A percentile compares a stretch with the other conserved stretches of the same genome.
Evolutionary conservation across 176 grass and related monocot genomes (phyloP).

Genomic region (Bothriochloa decipiens): DNA sequence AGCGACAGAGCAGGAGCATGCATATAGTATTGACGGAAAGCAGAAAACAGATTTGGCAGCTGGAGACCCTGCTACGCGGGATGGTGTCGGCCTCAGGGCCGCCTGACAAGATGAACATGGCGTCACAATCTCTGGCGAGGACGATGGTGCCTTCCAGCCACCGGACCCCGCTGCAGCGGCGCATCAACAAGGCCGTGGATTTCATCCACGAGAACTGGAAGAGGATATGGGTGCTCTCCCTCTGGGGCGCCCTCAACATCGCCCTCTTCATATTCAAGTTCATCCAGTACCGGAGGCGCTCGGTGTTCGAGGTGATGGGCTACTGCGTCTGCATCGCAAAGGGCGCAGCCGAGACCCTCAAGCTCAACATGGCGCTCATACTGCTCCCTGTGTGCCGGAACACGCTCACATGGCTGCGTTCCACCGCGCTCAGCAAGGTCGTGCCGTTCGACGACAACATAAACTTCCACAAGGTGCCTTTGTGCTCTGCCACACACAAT

Average conservation of each 20-base stretch:
- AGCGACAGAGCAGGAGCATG: neutral
- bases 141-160: slow-evolving; percentile 74
- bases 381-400: slow-evolving; percentile 91
- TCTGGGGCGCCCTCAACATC: slow-evolving; percentile 68
- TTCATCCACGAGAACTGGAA: slow-evolving; percentile 95
- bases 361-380: slow-evolving; percentile 97
- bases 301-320: slow-evolving; percentile 87
- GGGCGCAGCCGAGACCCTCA: slow-evolving; percentile 88
- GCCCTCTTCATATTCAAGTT: slow-evolving; percentile 80
- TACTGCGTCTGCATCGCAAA: slow-evolving; percentile 92
- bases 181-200: slow-evolving; percentile 56
- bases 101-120: slow-evolving; percentile 48
- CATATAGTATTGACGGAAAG: neutral
- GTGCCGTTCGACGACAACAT: slow-evolving; percentile 97
- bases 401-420: slow-evolving; percentile 76
- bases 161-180: slow-evolving; percentile 57
- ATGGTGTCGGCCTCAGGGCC: slow-evolving; percentile 61
- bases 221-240: slow-evolving; percentile 81
- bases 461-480: slow-evolving; percentile 86
- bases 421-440: slow-evolving; percentile 54
- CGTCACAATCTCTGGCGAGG: slow-evolving; percentile 63
- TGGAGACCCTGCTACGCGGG: slow-evolving; percentile 80
- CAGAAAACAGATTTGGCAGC: slow-evolving; percentile 76
- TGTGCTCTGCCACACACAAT: slow-evolving; percentile 18
- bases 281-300: slow-evolving; percentile 62